Base-by-base conservation (phyloP, 1,139 yeast genomes). In the Sugiyamaella neomexicana region DNA sequence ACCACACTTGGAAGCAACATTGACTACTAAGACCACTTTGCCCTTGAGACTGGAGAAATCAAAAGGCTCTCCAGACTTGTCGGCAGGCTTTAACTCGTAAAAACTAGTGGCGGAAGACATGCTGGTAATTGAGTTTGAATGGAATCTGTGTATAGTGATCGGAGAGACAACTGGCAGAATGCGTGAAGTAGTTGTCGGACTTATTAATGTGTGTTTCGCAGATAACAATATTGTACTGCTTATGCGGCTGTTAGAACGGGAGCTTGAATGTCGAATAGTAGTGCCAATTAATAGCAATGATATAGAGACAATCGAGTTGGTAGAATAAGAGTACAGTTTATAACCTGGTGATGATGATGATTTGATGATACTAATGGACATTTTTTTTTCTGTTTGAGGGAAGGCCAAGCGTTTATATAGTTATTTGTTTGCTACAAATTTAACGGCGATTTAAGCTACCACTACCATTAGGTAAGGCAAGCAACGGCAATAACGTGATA, bases 1-100 rank as follows among this genome's bases (percentile, higher is more conserved):
- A 10, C 75, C 75, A 53, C 76, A 91, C 69, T 91, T 89, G 61
- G 97, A 93, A 40, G 97, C 98, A 40, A 85, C 88, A 71, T 93
- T 93, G 62, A 93, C 96, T 62, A 93, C 80, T 50, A 93, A 73
- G 17, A 93, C 97, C 49, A 89, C 97, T 71, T 93, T 89, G 44
- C 97, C 97, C 71, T 89, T 80, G 58, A 90, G 75, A 61, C 86
- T 78, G 41, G 74, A 66, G 68, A 93, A 86, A 44, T 86, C 80
- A 72, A 73, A 89, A 34, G 84, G 82, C 63, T 83, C 72, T 48
- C 87, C 89, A 39, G 72, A 70, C 67, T 76, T 77, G 71, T 82
- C 86, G 43, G 70, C 66, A 27, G 89, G 86, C 23, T 76, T 65
- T 59, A 86, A 78, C 1, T 77, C 78, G 74, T 84, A 85, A 66